A percentile compares a stretch with the other conserved stretches of the same genome.
Conservation (phyloP, 2,329 filamentous ascomycete genomes). For the Zymoseptoria crescenta region DNA sequence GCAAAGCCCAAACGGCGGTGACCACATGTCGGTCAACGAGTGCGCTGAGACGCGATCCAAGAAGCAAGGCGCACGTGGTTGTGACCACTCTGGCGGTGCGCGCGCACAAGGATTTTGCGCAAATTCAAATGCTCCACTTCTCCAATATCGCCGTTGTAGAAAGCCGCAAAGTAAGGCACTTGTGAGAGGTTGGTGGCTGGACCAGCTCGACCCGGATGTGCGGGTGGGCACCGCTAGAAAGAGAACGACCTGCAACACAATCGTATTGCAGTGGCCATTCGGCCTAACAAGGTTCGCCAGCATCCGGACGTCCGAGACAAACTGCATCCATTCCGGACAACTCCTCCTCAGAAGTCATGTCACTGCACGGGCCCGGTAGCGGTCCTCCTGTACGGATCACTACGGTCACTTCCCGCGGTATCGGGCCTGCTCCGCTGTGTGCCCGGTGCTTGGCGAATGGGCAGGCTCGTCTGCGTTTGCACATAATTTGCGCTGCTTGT, state of each 20-base stretch:
- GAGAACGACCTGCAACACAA: background rate
- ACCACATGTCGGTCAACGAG: background rate
- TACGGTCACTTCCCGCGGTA: conserved; percentile 22
- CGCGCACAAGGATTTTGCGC: background rate
- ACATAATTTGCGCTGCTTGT: conserved; percentile 35
- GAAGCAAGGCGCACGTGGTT: background rate
- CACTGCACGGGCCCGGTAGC: conserved; percentile 22
- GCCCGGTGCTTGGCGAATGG: conserved; percentile 36
- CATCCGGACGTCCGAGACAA: background rate
- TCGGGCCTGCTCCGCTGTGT: conserved; percentile 20
- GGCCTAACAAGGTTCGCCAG: background rate
- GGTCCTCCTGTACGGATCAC: conserved; percentile 20
- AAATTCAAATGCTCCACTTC: background rate
- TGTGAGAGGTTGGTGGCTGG: background rate
- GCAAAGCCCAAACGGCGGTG: background rate
- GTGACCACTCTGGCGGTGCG: background rate
- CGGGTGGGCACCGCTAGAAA: background rate
- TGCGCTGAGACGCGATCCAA: background rate
- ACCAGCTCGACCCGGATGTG: background rate
- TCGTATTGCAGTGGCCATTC: background rate
- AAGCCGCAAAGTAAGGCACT: background rate
- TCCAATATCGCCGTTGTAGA: background rate
- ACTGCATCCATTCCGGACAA: background rate
- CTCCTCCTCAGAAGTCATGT: background rate
- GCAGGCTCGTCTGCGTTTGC: conserved; percentile 33